Evolutionary conservation across 352 stramenopile genomes (phyloP).

Genomic region (Phytopythium montanum): DNA sequence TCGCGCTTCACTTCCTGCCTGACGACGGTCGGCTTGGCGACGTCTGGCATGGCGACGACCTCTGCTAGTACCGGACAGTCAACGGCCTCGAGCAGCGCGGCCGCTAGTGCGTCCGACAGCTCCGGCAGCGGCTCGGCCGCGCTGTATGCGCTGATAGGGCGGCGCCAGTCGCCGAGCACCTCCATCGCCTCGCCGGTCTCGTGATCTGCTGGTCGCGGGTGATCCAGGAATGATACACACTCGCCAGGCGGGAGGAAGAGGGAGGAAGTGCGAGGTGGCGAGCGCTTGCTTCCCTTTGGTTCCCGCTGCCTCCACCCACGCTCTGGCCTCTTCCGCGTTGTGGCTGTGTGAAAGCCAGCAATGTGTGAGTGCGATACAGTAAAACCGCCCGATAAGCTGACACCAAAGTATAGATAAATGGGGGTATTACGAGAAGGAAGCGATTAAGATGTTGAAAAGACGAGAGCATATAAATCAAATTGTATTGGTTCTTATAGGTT

Average conservation of each 20-base stretch:
- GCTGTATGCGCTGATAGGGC: not conserved
- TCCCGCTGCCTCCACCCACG: not conserved
- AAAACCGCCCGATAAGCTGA: too few relatives aligned
- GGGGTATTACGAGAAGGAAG: too few relatives aligned
- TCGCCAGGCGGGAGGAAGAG: not conserved
- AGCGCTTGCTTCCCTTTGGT: not conserved
- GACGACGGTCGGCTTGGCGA: not conserved
- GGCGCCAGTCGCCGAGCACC: not conserved
- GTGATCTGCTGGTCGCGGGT: not conserved
- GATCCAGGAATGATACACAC: not conserved
- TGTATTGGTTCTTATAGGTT: too few relatives aligned
- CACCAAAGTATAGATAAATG: too few relatives aligned
- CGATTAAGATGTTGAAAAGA: too few relatives aligned
- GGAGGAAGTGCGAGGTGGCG: not conserved
- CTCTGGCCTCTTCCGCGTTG: not conserved
- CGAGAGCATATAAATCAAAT: too few relatives aligned
- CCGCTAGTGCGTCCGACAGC: constrained; percentile 6
- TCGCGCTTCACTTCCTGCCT: not conserved
- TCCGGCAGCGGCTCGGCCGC: constrained; percentile 2
- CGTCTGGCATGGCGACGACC: not conserved
- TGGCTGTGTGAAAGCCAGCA: not conserved
- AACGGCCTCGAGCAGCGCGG: constrained; percentile 6
- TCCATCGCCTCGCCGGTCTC: not conserved
- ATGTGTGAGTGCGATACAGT: too few relatives aligned
- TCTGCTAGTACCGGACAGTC: not conserved